Conservation (phyloP, 345 rosid genomes). For the Salix arbutifolia region DNA sequence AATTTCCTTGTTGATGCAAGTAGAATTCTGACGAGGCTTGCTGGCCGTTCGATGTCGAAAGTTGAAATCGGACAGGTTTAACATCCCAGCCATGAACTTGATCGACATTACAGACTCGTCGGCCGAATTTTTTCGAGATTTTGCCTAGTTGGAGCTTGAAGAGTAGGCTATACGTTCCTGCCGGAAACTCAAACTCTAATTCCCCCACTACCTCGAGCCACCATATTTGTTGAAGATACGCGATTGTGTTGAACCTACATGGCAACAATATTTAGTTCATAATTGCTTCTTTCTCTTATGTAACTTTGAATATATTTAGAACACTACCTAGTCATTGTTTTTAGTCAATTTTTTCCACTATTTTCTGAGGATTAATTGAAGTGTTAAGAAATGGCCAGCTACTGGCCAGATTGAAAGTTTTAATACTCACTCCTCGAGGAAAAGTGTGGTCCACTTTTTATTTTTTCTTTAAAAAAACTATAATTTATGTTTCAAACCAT, state of each 20-base stretch:
- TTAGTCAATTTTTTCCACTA: not conserved
- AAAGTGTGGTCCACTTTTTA: not conserved
- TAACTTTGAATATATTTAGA: not conserved
- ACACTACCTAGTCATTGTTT: not conserved
- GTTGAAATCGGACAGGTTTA: slow-evolving; percentile 35
- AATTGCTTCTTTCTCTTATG: not conserved
- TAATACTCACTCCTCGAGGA: not conserved
- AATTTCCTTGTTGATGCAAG: slow-evolving; percentile 21
- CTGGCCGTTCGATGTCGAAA: slow-evolving; percentile 33
- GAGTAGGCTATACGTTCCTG: slow-evolving; percentile 30
- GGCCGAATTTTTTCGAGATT: slow-evolving; percentile 20
- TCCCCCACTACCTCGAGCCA: slow-evolving; percentile 37
- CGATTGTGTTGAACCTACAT: slow-evolving; percentile 30
- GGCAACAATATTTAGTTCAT: not conserved
- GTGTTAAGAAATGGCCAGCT: too few species aligned
- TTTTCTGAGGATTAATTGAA: not conserved
- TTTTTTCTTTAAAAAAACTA: not conserved
- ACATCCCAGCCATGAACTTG: slow-evolving; percentile 43
- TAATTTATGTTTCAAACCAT: not conserved
- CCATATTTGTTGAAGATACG: slow-evolving; percentile 43
- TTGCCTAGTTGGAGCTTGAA: slow-evolving; percentile 39
- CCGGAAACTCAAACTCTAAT: slow-evolving; percentile 30
- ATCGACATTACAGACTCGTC: slow-evolving; percentile 19
- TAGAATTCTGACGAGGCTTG: slow-evolving; percentile 19
- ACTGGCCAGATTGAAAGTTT: not conserved